These are phyloP conservation scores for Sporothrix euskadiensis DNA, from an alignment of 2,329 filamentous ascomycete species.

Conservation along the genomic window DNA sequence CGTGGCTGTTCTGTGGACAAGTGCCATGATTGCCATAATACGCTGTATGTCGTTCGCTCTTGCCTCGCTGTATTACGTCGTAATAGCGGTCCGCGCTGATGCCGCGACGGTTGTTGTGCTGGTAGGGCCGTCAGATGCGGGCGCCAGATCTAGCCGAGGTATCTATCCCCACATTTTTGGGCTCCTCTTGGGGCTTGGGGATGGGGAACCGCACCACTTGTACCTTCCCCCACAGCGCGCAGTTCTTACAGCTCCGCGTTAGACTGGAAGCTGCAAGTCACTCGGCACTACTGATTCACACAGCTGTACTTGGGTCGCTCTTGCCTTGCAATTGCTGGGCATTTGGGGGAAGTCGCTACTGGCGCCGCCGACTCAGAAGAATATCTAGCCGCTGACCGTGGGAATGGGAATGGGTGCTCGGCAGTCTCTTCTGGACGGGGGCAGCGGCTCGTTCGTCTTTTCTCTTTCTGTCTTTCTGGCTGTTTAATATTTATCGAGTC, in stretches of 20 bases:
- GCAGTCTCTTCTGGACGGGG: background rate
- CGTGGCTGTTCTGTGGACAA: background rate
- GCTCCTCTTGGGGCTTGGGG: background rate
- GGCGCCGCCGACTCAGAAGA: background rate
- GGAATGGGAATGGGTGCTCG: conserved; percentile 2
- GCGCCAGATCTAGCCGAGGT: conserved; percentile 26
- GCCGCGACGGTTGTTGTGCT: background rate
- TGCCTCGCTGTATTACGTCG: background rate
- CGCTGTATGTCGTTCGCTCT: background rate
- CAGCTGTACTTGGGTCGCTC: background rate
- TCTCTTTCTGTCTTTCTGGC: background rate
- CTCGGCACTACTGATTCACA: conserved; percentile 25
- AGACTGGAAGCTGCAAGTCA: conserved; percentile 16
- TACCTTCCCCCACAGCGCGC: background rate
- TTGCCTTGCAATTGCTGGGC: background rate
- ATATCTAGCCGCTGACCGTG: conserved; percentile 5
- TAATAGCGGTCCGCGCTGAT: background rate
- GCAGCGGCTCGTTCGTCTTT: background rate
- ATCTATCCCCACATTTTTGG: conserved; percentile 17
- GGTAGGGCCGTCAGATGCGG: conserved; percentile 10
- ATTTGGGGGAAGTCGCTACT: background rate
- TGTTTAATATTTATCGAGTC: background rate
- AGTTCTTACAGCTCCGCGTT: background rate
- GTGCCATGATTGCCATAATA: background rate
- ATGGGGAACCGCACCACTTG: background rate